Evolutionary conservation across 371 early-diverging fungal species (phyloP).

Genomic region (Capillidium heterosporum): DNA sequence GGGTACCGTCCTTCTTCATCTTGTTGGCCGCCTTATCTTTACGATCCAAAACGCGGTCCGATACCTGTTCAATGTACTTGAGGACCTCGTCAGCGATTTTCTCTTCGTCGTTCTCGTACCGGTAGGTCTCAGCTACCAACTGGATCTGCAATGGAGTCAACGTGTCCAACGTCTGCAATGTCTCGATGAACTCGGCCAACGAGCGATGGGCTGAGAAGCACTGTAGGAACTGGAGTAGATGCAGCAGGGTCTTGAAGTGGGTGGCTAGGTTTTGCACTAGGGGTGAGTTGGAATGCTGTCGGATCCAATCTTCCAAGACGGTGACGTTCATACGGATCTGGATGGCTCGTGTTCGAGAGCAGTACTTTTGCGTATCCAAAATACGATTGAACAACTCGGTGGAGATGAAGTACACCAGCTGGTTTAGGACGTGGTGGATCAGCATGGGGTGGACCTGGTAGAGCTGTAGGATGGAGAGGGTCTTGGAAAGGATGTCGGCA

Average conservation of each 20-base stretch:
- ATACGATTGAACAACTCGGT: constrained; percentile 70
- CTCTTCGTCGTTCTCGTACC: constrained; percentile 68
- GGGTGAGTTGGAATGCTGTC: constrained; percentile 19
- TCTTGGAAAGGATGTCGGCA: constrained; percentile 35
- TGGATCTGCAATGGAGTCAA: constrained; percentile 54
- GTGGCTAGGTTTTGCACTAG: constrained; percentile 20
- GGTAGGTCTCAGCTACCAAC: constrained; percentile 47
- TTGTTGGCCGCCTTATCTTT: constrained; percentile 22
- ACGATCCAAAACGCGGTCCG: constrained; percentile 33
- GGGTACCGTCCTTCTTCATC: constrained; percentile 16
- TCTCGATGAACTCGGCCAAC: constrained; percentile 47
- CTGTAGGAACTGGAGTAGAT: constrained; percentile 65
- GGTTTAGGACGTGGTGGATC: constrained; percentile 41
- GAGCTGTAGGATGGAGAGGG: constrained; percentile 30
- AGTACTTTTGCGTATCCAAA: constrained; percentile 42
- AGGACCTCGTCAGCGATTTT: constrained; percentile 45
- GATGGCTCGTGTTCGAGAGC: constrained; percentile 61
- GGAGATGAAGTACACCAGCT: constrained; percentile 52
- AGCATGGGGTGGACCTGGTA: constrained; percentile 51
- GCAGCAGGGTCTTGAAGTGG: constrained; percentile 44
- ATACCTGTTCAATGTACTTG: constrained; percentile 43
- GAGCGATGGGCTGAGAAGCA: constrained; percentile 48
- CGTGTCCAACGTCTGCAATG: constrained; percentile 35
- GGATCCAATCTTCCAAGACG: constrained; percentile 65
- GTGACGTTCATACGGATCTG: constrained; percentile 73